phyloP scores from a whole-genome alignment of 352 stramenopile species.

The Phytophthora idaei region DNA sequence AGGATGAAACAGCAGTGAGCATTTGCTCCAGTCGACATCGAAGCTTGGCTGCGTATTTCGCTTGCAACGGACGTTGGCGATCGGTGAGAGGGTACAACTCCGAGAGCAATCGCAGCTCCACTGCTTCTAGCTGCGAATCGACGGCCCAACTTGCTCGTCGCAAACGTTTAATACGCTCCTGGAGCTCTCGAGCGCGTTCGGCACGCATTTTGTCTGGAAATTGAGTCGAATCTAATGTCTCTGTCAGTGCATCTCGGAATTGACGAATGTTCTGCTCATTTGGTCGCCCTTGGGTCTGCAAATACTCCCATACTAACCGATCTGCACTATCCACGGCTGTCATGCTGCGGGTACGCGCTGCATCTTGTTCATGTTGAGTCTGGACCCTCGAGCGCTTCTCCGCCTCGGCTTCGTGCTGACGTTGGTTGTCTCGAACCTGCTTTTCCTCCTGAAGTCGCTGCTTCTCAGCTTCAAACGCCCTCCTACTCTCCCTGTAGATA shows the following conservation, averaged over 20 bases:
- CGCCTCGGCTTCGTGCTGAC: slow-evolving; percentile 12
- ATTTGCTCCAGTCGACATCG: slow-evolving; percentile 34
- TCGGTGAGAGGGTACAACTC: slow-evolving; percentile 26
- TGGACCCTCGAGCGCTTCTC: slow-evolving; percentile 23
- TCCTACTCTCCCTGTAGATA: slow-evolving; percentile 29
- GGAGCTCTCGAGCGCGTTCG: slow-evolving; percentile 31
- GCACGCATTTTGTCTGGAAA: slow-evolving; percentile 28
- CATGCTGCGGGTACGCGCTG: slow-evolving; percentile 1
- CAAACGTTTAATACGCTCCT: slow-evolving; percentile 33
- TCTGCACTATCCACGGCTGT: slow-evolving; percentile 1
- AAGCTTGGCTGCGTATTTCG: slow-evolving; percentile 44
- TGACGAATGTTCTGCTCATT: slow-evolving; percentile 15
- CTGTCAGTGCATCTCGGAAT: slow-evolving; percentile 18
- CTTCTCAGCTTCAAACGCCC: slow-evolving; percentile 17
- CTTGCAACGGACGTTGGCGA: slow-evolving; percentile 34
- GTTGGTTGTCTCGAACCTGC: slow-evolving; percentile 20
- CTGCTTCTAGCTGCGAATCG: slow-evolving; percentile 39
- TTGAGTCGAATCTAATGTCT: slow-evolving; percentile 16
- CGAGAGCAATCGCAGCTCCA: slow-evolving; percentile 42
- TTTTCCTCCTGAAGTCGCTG: slow-evolving; percentile 21
- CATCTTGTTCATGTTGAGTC: slow-evolving; percentile 20
- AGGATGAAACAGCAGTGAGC: slow-evolving; percentile 27
- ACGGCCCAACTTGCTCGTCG: slow-evolving; percentile 21
- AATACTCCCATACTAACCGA: slow-evolving; percentile 29
- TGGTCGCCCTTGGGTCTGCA: slow-evolving; percentile 19